Evolutionary conservation across 352 stramenopile genomes (phyloP), one percentile per base, ranked within the genome.

Genomic region (Phytophthora meadii): DNA sequence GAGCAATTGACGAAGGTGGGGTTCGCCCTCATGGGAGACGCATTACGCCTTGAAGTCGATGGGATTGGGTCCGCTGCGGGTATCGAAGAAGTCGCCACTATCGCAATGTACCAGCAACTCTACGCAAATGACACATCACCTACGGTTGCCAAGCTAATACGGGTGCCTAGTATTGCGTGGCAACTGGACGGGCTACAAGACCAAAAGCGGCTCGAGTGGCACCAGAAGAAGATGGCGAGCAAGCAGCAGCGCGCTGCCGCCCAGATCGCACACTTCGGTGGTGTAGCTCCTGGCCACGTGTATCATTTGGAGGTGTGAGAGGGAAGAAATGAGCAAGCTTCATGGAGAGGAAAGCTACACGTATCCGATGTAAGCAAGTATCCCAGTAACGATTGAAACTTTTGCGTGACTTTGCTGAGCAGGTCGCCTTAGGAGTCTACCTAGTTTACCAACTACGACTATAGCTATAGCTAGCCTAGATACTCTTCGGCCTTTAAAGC

Each of bases 141-240:
- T 34, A 87, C 82, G 4, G 68, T 73, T 34, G 94, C 95, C 12
- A 97, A 97, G 58, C 68, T 99, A 24, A 57, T 98, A 4, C 62
- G 76, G 34, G 74, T 98, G 25, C 72, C 81, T 0, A 77, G 84
- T 5, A 79, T 97, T 5, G 66, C 76, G 58, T 98, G 94, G 92
- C 69, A 97, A 63, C 84, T 97, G 56, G 70, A 85, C 3, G 56
- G 63, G 32, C 78, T 93, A 19, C 47, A 81, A 17, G 82, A 89
- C 54, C 48, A 87, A 9, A 77, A 90, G 51, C 84, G 96, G 27
- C 82, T 78, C 49, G 73, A 79, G 46, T 98, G 95, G 96, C 96
- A 99, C 54, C 82, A 97, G 47, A 81, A 80, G 39, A 99, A 99
- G 72, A 99, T 99, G 96, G 75, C 84, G 34, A 98, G 91, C 76